Percentiles rank a stretch among this genome's conserved stretches.
Evolutionary conservation across 495 filamentous ascomycete species (phyloP).

Genomic region (Penicillium riverlandense): DNA sequence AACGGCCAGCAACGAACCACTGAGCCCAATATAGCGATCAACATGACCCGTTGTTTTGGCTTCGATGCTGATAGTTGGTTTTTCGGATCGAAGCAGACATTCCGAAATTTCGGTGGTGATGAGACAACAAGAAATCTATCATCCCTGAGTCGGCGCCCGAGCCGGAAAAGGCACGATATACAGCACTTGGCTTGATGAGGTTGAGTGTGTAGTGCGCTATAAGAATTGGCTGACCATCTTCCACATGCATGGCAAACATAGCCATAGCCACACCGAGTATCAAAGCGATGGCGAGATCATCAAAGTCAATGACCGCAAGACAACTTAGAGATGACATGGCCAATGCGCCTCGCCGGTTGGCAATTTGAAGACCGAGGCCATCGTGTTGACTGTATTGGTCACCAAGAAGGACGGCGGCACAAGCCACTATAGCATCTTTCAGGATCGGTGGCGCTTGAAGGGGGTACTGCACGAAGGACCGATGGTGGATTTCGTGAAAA

Average conservation of each 20-base stretch:
- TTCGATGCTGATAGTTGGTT: conserved; percentile 7
- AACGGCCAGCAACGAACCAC: conserved; percentile 5
- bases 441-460: too few species aligned
- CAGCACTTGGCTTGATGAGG: conserved; percentile 5
- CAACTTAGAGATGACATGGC: conserved; percentile 10
- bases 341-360: conserved; percentile 8
- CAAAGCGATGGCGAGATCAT: conserved; percentile 6
- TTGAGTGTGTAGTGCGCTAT: conserved; percentile 11
- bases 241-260: conserved; percentile 17
- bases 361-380: conserved; percentile 4
- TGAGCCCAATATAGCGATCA: conserved; percentile 14
- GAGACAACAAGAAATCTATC: conserved; percentile 14
- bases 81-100: conserved; percentile 8
- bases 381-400: too few species aligned
- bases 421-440: too few species aligned
- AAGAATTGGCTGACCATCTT: conserved; percentile 9
- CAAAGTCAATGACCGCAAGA: conserved; percentile 1
- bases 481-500: too few species aligned
- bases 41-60: neutral
- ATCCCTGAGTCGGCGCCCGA: neutral
- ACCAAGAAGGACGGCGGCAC: too few species aligned
- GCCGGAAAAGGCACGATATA: neutral
- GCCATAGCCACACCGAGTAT: conserved; percentile 11
- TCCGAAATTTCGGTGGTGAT: conserved; percentile 13
- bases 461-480: too few species aligned